Evolutionary conservation across 2,329 filamentous ascomycete genomes (phyloP).

Genomic region (Domatiomyces globalis): DNA sequence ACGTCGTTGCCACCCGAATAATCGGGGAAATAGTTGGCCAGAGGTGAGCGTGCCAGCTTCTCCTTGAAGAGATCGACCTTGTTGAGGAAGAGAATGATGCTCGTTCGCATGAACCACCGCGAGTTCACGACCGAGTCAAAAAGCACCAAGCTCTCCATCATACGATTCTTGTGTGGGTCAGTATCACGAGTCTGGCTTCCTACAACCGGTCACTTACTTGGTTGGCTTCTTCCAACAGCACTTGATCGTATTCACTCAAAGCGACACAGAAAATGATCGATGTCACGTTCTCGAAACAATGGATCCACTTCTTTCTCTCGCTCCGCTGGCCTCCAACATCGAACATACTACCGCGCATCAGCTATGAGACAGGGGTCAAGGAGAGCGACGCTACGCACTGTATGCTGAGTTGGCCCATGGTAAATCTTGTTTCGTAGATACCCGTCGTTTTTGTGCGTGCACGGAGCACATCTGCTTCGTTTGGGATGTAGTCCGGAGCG

Average conservation of each 20-base stretch:
- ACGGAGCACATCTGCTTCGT: conserved; percentile 86
- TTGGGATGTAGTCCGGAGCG: conserved; percentile 70
- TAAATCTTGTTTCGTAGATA: conserved; percentile 97
- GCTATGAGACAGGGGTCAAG: conserved; percentile 5
- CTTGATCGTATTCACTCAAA: conserved; percentile 95
- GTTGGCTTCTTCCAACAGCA: conserved; percentile 88
- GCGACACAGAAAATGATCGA: conserved; percentile 99
- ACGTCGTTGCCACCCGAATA: conserved; percentile 97
- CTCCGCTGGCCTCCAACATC: conserved; percentile 94
- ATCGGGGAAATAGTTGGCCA: conserved; percentile 93
- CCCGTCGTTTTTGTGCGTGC: conserved; percentile 96
- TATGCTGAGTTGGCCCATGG: conserved; percentile 97
- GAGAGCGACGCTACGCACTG: conserved; percentile 52
- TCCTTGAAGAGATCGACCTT: conserved; percentile 98
- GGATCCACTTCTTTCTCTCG: conserved; percentile 99
- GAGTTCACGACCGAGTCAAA: conserved; percentile 99
- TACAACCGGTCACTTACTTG: conserved; percentile 48
- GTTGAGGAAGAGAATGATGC: conserved; percentile 96
- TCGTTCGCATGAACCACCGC: conserved; percentile 96
- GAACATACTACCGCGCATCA: conserved; percentile 63
- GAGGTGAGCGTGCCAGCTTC: conserved; percentile 75
- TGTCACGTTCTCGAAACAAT: conserved; percentile 98
- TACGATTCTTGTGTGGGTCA: conserved; percentile 59
- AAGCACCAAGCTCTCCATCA: conserved; percentile 95
- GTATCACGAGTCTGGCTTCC: conserved; percentile 8